Percentiles rank a stretch among this genome's conserved stretches.
These are phyloP conservation scores for Acacia crassicarpa DNA, from an alignment of 306 rosid genomes.

Conservation along the genomic window DNA sequence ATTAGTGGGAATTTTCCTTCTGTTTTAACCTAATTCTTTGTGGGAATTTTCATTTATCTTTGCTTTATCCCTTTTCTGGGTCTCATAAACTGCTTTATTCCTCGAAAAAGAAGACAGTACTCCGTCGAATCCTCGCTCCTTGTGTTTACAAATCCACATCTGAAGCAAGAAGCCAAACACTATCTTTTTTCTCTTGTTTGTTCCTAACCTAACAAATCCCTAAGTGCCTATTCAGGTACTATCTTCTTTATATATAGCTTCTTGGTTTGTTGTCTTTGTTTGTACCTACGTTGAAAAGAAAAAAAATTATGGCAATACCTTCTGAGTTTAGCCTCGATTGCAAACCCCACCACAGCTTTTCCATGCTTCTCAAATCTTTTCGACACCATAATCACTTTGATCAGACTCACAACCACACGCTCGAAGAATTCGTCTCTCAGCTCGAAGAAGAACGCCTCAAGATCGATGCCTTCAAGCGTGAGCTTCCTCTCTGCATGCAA, in stretches of 20 bases:
- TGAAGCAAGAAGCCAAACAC: conserved; percentile 68
- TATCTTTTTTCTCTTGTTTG: conserved; percentile 69
- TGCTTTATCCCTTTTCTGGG: conserved; percentile 47
- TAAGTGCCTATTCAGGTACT: conserved; percentile 43
- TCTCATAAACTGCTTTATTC: conserved; percentile 74
- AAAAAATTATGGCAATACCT: conserved; percentile 64
- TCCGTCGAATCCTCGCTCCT: conserved; percentile 72
- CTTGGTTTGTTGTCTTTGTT: neutral
- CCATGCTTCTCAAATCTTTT: conserved; percentile 76
- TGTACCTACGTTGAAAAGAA: conserved; percentile 9
- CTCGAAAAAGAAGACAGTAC: conserved; percentile 79
- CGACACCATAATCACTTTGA: conserved; percentile 47
- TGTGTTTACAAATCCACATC: conserved; percentile 70
- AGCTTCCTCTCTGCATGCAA: conserved; percentile 99
- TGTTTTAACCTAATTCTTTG: conserved; percentile 55
- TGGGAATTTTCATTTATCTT: conserved; percentile 74
- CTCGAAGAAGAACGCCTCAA: conserved; percentile 93
- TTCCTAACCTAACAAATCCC: conserved; percentile 46
- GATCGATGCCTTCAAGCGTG: conserved; percentile 97
- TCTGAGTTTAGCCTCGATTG: conserved; percentile 75
- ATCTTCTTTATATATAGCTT: conserved; percentile 28
- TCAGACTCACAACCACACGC: conserved; percentile 51
- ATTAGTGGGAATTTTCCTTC: neutral
- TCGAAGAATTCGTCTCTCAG: conserved; percentile 76
- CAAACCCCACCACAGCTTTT: conserved; percentile 74